Base-by-base conservation (phyloP, 2,329 filamentous ascomycete species). In the Cladosporium sp. region DNA sequence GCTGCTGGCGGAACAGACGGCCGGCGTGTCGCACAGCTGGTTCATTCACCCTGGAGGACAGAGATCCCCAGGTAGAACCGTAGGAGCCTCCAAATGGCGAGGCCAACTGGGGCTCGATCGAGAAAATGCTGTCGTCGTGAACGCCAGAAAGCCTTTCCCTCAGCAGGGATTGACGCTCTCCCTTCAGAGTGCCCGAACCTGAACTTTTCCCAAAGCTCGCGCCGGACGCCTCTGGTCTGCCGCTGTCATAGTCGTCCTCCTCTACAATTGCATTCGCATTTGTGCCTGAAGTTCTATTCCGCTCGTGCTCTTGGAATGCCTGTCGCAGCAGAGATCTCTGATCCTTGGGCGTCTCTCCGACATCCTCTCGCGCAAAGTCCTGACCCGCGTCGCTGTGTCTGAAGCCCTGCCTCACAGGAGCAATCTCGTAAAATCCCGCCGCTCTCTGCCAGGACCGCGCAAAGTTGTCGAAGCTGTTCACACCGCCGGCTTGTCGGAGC, bases 391-490 rank as follows among this genome's bases (percentile, higher is more conserved):
- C 70, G 10, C 66, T 66, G 48, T 75, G 66, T 49, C 88, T 76
- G 66, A 95, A 89, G 33, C 87, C 85, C 11, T 84, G 83, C 13
- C 84, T 82, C 52, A 87, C 84, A 4, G 89, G 89, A 33, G 93
- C 85, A 60, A 95, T 88, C 68, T 96, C 91, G 58, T 83, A 81
- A 70, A 97, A 97, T 53, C 80, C 85, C 22, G 90, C 89, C 35
- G 92, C 92, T 67, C 92, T 84, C 70, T 92, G 89, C 87, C 90
- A 95, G 62, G 89, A 95, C 56, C 87, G 82, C 42, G 91, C 88
- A 67, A 97, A 97, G 64, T 91, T 95, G 65, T 93, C 86, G 63
- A 97, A 87, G 70, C 88, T 95, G 75, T 97, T 97, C 56, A 91
- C 86, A 46, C 92, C 92, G 58, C 92, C 93, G 44, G 88, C 85